A percentile compares a stretch with the other conserved stretches of the same genome.
These are phyloP conservation scores for Mollisia scopiformis DNA, from an alignment of 2,329 filamentous ascomycete genomes.

Conservation along the genomic window DNA sequence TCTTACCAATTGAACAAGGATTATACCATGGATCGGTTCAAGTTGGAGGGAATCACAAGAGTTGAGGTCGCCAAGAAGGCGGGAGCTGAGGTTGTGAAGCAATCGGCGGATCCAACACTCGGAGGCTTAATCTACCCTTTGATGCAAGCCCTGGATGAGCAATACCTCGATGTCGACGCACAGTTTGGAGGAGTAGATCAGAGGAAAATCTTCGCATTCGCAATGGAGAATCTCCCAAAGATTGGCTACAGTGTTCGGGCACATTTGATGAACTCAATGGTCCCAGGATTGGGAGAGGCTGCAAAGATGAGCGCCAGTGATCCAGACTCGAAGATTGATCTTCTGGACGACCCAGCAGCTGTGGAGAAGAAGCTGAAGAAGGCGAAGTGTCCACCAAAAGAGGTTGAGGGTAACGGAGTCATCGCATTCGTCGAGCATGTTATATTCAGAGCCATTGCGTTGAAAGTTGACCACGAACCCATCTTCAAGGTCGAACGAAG, in stretches of 20 bases:
- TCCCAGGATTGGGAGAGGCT: constrained; percentile 77
- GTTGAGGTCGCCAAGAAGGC: constrained; percentile 72
- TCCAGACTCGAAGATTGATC: constrained; percentile 84
- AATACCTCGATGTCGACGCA: constrained; percentile 79
- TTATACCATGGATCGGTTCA: constrained; percentile 90
- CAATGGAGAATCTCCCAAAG: constrained; percentile 82
- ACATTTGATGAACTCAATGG: constrained; percentile 84
- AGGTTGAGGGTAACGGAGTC: constrained; percentile 84
- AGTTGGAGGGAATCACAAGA: constrained; percentile 52
- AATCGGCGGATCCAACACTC: constrained; percentile 75
- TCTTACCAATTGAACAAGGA: constrained; percentile 74
- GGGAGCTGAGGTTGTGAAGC: constrained; percentile 93
- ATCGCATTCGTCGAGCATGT: constrained; percentile 87
- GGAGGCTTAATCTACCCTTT: constrained; percentile 81
- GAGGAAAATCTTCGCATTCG: constrained; percentile 85
- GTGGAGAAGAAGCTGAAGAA: constrained; percentile 87
- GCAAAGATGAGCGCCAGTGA: constrained; percentile 87
- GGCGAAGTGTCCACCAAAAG: constrained; percentile 75
- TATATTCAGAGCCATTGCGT: constrained; percentile 74
- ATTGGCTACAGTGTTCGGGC: constrained; percentile 77
- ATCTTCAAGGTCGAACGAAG: constrained; percentile 72
- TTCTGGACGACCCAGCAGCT: constrained; percentile 77
- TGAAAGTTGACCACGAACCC: constrained; percentile 55
- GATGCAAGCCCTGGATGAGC: constrained; percentile 88
- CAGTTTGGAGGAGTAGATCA: constrained; percentile 90